Evolutionary conservation across 139 green algal genomes (phyloP), one percentile per base, ranked within the genome.

Genomic region (Chlamydomonas incerta): DNA sequence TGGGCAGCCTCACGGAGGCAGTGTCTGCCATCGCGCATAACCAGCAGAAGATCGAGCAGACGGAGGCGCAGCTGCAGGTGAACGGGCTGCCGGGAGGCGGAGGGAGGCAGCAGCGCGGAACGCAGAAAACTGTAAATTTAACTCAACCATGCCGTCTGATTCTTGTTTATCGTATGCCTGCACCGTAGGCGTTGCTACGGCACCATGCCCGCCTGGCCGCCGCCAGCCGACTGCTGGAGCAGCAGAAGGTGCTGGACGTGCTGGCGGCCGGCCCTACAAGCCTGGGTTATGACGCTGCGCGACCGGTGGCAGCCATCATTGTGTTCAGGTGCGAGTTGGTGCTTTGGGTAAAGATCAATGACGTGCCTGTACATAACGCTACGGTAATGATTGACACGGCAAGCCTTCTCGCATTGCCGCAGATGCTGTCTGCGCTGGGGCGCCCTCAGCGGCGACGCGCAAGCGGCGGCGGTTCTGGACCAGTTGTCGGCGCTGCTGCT

Each of bases 211-310:
- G 47, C 2, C 69, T 89, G 41, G 58, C 81, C 28, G 75, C 68
- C 0, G 69, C 75, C 0, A 37, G 55, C 5, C 75, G 75, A 21
- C 46, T 89, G 57, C 75, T 85, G 69, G 60, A 89, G 85, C 85
- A 89, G 52, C 68, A 84, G 41, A 70, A 80, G 52, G 75, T 89
- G 18, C 65, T 87, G 35, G 46, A 77, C 37, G 80, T 73, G 41
- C 31, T 90, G 63, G 62, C 31, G 0, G 20, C 57, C 20, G 68
- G 20, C 13, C 63, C 77, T 4, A 1, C 50, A 11, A 10, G 29
- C 15, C 80, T 90, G 33, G 87, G 80, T 31, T 90, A 87, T 57
- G 60, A 87, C 34, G 8, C 13, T 18, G 87, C 80, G 20, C 65
- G 87, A 2, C 80, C 87, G 35, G 46, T 68, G 0, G 80, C 80